Percentiles rank a stretch among this genome's conserved stretches.
phyloP scores from a whole-genome alignment of 1,284 basidiomycete species.

The Takashimella tepidaria region DNA sequence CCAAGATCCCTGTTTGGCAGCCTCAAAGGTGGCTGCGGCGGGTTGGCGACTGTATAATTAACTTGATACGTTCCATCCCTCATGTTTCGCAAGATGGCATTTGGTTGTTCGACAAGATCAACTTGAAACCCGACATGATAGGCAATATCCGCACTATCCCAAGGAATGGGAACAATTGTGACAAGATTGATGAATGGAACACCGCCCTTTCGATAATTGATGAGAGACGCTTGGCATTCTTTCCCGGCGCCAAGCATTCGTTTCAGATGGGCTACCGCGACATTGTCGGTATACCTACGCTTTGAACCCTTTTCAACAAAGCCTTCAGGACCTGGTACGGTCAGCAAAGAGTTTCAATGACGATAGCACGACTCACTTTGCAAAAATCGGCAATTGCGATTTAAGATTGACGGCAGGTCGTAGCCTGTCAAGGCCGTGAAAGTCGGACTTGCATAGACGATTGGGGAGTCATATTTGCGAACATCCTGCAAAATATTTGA shows the following conservation, averaged over 20 bases:
- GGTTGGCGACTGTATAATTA: slow-evolving; percentile 51
- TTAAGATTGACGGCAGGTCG: slow-evolving; percentile 67
- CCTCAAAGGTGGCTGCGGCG: slow-evolving; percentile 28
- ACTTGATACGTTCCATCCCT: slow-evolving; percentile 67
- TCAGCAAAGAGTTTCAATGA: slow-evolving; percentile 71
- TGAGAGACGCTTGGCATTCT: slow-evolving; percentile 79
- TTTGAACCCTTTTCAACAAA: slow-evolving; percentile 59
- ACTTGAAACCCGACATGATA: slow-evolving; percentile 92
- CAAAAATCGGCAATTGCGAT: slow-evolving; percentile 78
- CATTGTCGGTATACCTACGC: slow-evolving; percentile 62
- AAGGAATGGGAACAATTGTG: slow-evolving; percentile 70
- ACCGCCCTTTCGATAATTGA: slow-evolving; percentile 84
- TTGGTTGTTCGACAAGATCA: slow-evolving; percentile 80
- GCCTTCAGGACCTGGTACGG: slow-evolving; percentile 59
- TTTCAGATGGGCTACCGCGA: slow-evolving; percentile 64
- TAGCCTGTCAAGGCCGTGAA: slow-evolving; percentile 84
- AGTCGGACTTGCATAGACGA: slow-evolving; percentile 78
- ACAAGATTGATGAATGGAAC: slow-evolving; percentile 81
- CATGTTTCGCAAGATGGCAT: slow-evolving; percentile 70
- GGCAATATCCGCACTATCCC: slow-evolving; percentile 63
- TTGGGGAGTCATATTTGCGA: slow-evolving; percentile 70
- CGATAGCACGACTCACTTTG: slow-evolving; percentile 51
- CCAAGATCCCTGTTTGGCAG: slow-evolving; percentile 18
- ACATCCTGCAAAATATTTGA: slow-evolving; percentile 53
- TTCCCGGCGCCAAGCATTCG: slow-evolving; percentile 65